Conservation (phyloP, 129 eudicot species). For the Chrysanthemum seticuspe region DNA sequence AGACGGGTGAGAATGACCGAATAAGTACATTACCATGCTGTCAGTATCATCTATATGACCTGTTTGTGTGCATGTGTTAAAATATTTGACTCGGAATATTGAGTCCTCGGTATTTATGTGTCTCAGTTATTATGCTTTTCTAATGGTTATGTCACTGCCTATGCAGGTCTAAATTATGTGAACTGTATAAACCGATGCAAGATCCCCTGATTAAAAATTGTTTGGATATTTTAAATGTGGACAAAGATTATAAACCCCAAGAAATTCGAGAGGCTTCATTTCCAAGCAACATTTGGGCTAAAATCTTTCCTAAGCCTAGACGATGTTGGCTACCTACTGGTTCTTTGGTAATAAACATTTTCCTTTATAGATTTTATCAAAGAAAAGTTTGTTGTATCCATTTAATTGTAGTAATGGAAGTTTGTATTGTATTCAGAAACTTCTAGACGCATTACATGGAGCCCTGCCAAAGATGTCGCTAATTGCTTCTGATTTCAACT, state of each 20-base stretch:
- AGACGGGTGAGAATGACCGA: conserved; percentile 63
- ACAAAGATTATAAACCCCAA: conserved; percentile 44
- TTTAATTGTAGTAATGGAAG: conserved; percentile 15
- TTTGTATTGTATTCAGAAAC: conserved; percentile 54
- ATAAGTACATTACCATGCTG: too few species aligned
- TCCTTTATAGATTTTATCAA: not conserved
- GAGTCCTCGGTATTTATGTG: not conserved
- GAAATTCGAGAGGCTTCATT: conserved; percentile 38
- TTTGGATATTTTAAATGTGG: conserved; percentile 64
- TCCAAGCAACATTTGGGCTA: conserved; percentile 60
- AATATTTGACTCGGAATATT: not conserved
- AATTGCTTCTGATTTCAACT: conserved; percentile 93
- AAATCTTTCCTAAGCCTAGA: conserved; percentile 74
- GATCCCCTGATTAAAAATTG: conserved; percentile 71
- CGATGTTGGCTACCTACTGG: conserved; percentile 98
- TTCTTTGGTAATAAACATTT: conserved; percentile 54
- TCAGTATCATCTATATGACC: conserved; percentile 2
- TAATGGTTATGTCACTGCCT: conserved; percentile 13
- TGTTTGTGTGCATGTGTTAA: conserved; percentile 9
- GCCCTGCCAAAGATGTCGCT: conserved; percentile 97
- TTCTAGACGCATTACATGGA: conserved; percentile 73
- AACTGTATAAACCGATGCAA: conserved; percentile 74
- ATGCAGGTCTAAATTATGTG: conserved; percentile 60
- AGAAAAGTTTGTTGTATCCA: conserved; percentile 8
- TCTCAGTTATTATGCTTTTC: not conserved